Conservation (phyloP, 139 green algal genomes). For the Spirogloea muscicola region DNA sequence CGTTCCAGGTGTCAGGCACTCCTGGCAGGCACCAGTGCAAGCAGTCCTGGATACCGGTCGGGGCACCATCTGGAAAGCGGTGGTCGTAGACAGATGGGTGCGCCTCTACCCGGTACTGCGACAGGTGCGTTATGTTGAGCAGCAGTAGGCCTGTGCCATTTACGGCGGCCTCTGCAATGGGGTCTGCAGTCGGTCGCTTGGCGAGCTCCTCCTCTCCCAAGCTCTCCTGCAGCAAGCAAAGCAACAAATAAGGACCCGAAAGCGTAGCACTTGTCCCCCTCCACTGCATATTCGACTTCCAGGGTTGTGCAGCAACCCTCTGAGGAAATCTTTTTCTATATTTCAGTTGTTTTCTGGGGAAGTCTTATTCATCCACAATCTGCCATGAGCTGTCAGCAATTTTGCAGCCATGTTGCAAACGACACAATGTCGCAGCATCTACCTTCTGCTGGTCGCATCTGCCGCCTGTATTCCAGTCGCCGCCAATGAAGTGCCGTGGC, state of each 20-base stretch:
- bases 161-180: not conserved
- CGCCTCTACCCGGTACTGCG: slow-evolving; percentile 18
- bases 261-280: no score
- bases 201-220: not conserved
- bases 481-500: slow-evolving; percentile 13
- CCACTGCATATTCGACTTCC: no score
- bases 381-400: no score
- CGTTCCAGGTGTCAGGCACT: slow-evolving; percentile 40
- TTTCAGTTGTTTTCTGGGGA: no score
- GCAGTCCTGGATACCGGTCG: slow-evolving; percentile 11
- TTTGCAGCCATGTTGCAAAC: no score
- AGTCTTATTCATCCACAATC: no score
- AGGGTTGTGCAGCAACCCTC: no score
- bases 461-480: slow-evolving; percentile 24
- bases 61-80: not conserved
- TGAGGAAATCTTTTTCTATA: no score
- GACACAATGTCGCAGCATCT: no score
- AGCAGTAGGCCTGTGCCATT: slow-evolving; percentile 1
- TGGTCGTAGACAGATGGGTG: slow-evolving; percentile 27
- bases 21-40: slow-evolving; percentile 39
- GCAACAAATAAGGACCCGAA: no score
- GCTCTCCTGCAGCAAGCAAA: slow-evolving; percentile 2
- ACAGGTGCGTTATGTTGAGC: slow-evolving; percentile 36
- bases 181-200: not conserved
- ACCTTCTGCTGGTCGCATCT: slow-evolving; percentile 9